Conservation (phyloP, 768 basidiomycete genomes). For the Lentinula aciculospora region DNA sequence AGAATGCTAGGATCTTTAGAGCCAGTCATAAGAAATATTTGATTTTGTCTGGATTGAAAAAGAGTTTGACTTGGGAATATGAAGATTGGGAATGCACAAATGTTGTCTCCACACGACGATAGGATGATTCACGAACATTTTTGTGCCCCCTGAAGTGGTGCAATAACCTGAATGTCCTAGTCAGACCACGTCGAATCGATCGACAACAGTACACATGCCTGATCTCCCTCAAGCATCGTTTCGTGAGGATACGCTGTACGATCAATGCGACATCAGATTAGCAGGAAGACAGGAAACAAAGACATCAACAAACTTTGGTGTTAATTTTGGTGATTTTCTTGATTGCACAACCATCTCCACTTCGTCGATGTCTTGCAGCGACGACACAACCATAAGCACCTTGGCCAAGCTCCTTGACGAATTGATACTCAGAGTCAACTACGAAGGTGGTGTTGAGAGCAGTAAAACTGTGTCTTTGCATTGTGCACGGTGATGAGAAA, state of each 20-base stretch:
- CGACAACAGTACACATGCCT: conserved; percentile 42
- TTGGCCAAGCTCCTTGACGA: conserved; percentile 95
- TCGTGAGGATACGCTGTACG: conserved; percentile 84
- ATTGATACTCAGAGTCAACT: conserved; percentile 86
- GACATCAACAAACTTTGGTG: conserved; percentile 56
- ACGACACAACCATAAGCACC: conserved; percentile 94
- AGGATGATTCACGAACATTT: conserved; percentile 55
- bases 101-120: not conserved
- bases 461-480: conserved; percentile 11
- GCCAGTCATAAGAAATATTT: not conserved
- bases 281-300: conserved; percentile 13
- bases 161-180: conserved; percentile 51
- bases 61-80: too few species aligned
- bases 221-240: conserved; percentile 93
- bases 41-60: conserved; percentile 1
- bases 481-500: not conserved
- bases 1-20: conserved; percentile 4
- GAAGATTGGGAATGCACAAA: not conserved
- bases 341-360: conserved; percentile 88
- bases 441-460: conserved; percentile 84
- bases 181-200: not conserved
- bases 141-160: conserved; percentile 99
- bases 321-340: conserved; percentile 96
- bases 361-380: conserved; percentile 74
- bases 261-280: not conserved